Base-by-base conservation (phyloP, 495 filamentous ascomycete genomes). In the Trichoderma erinaceum region DNA sequence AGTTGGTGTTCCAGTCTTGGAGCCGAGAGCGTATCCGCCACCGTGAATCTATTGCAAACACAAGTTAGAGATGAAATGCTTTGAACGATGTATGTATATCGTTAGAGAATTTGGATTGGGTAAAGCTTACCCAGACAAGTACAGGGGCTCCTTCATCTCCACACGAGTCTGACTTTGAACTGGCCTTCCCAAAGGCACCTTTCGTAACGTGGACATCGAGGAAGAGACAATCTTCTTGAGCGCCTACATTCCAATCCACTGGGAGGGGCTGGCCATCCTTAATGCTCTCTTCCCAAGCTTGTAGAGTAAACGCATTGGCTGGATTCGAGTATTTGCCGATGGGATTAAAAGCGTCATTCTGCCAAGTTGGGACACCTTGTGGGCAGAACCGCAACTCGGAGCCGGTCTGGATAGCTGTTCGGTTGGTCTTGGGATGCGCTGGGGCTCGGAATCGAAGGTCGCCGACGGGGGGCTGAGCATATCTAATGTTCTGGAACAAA, bases 401-500 rank as follows among this genome's bases (percentile, higher is more conserved):
- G 16, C 84, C 84, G 72, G 84, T 80, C 66, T 87, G 83, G 56
- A 86, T 71, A 5, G 72, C 78, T 0, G 78, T 74, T 66, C 56
- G 56, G 16, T 84, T 77, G 10, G 71, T 74, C 18, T 73, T 67
- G 13, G 85, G 85, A 58, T 83, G 77, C 32, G 78, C 77, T 7
- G 86, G 86, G 67, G 83, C 85, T 2, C 78, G 78, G 76, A 84
- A 88, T 32, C 86, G 78, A n/a, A 85, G 75, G 43, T 81, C 72
- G 3, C 84, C 85, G 3, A 82, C 79, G 0, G 86, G 85, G 15
- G 82, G 79, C 1, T 84, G 81, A 11, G 83, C 86, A 73, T 82
- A 88, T 1, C 86, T 80, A 68, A 88, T 86, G 66, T 87, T 88
- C 58, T 78, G 80, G 73, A 86, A 85, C 18, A 74, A 76, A 44